Percentiles rank a stretch among this genome's conserved stretches.
phyloP scores from a whole-genome alignment of 495 filamentous ascomycete species.

The Filosporella fistucella region DNA sequence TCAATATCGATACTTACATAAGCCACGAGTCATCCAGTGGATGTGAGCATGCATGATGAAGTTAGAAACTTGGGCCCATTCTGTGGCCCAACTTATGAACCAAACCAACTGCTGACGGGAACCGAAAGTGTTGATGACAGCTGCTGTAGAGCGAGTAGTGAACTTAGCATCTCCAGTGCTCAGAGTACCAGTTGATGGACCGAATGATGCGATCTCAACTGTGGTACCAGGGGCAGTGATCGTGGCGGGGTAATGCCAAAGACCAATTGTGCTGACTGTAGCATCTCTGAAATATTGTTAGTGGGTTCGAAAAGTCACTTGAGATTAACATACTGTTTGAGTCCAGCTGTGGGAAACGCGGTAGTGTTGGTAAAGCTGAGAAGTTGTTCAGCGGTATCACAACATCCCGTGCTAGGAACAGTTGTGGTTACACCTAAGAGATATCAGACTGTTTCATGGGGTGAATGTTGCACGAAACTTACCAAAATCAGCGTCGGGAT shows the following conservation, averaged over 20 bases:
- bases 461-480: no score
- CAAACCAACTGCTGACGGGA: constrained; percentile 50
- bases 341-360: constrained; percentile 45
- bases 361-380: constrained; percentile 43
- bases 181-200: no score
- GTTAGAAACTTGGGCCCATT: constrained; percentile 50
- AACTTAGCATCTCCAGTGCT: constrained; percentile 12
- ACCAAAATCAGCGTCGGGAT: no score
- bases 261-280: constrained; percentile 45
- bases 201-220: constrained; percentile 49
- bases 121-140: constrained; percentile 57
- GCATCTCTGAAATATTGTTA: no score
- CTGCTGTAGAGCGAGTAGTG: constrained; percentile 39
- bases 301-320: no score
- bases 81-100: constrained; percentile 49
- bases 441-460: constrained; percentile 37
- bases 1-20: constrained; percentile 30
- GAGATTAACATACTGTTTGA: constrained; percentile 33
- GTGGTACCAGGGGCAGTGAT: constrained; percentile 49
- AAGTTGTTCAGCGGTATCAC: constrained; percentile 47
- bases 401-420: no score
- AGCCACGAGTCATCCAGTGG: constrained; percentile 53
- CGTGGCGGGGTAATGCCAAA: constrained; percentile 54
- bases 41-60: constrained; percentile 59
- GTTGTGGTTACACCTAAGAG: no score